Conservation (phyloP, 441 rosid species). For the Syzygium malaccense region DNA sequence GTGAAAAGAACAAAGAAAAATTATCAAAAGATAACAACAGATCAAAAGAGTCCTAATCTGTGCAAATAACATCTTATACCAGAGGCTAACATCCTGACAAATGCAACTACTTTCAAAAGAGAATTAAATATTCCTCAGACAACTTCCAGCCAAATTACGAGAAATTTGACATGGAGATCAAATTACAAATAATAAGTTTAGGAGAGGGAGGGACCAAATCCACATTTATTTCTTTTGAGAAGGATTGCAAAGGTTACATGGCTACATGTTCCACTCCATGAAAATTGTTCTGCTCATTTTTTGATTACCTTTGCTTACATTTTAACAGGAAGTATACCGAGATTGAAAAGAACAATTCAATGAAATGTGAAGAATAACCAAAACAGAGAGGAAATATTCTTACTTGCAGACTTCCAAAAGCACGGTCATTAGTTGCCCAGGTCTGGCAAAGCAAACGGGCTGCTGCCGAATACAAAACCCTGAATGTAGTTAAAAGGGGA, state of each 20-base stretch:
- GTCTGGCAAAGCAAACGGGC: slow-evolving; percentile 91
- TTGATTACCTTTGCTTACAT: neutral
- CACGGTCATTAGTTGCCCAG: slow-evolving; percentile 86
- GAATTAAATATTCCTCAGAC: neutral
- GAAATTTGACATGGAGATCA: neutral
- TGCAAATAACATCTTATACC: neutral
- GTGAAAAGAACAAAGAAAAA: slow-evolving; percentile 10
- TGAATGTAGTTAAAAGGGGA: slow-evolving; percentile 31
- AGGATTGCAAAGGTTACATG: neutral
- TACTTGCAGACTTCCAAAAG: slow-evolving; percentile 80
- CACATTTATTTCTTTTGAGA: neutral
- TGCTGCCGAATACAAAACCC: slow-evolving; percentile 75
- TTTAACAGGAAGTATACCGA: neutral
- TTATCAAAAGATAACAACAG: slow-evolving; percentile 1
- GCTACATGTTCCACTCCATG: neutral
- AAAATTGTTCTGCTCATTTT: neutral
- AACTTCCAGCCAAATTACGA: neutral
- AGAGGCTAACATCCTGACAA: neutral
- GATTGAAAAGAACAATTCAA: neutral
- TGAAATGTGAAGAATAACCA: neutral
- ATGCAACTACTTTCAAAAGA: neutral
- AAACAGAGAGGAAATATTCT: slow-evolving; percentile 13
- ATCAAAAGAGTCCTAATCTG: neutral
- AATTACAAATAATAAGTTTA: neutral
- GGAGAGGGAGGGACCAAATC: neutral